Evolutionary conservation across 352 stramenopile species (phyloP), one percentile per base, ranked within the genome.

Genomic region (Globisporangium camurandrum): DNA sequence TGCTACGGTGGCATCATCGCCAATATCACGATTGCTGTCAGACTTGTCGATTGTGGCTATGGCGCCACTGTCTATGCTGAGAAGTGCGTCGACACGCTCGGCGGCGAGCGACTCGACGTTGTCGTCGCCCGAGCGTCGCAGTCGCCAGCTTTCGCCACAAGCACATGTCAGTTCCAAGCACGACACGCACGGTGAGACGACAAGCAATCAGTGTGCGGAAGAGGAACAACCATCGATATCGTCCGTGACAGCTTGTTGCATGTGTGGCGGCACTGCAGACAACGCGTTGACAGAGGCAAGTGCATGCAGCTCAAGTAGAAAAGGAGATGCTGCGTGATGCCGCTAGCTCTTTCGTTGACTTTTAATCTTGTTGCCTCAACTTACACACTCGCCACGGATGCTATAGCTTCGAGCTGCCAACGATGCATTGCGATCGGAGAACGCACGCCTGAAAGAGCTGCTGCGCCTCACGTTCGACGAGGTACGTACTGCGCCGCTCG

Each of bases 391-490:
- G n/a, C n/a, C n/a, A n/a, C n/a, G n/a, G n/a, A n/a, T n/a, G n/a
- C n/a, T 27, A 24, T 47, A 64, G 28, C 48, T 58, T 40, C 14
- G 57, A 11, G 51, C 46, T 19, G 46, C 40, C 28, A 79, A 68
- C 23, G 42, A 50, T 38, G 52, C 50, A 9, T 40, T 78, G 24
- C 52, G 66, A 47, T 19, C n/a, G 4, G 65, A 73, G 31, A 78
- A 75, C 41, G 9, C 52, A n/a, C 66, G 49, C 2, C 46, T 75
- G 7, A 52, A 53, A 54, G 59, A 72, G 46, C 60, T 74, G 0
- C 36, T 75, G 27, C 44, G 69, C 38, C 59, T 48, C 22, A 75
- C 61, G 16, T 71, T 76, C 38, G 51, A 72, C 8, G 66, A 57
- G 27, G 45, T 41, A 41, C 28, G 14, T 8, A 34, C 30, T 34